These are phyloP conservation scores for Salix brachista DNA, from an alignment of 345 rosid species.

Conservation along the genomic window DNA sequence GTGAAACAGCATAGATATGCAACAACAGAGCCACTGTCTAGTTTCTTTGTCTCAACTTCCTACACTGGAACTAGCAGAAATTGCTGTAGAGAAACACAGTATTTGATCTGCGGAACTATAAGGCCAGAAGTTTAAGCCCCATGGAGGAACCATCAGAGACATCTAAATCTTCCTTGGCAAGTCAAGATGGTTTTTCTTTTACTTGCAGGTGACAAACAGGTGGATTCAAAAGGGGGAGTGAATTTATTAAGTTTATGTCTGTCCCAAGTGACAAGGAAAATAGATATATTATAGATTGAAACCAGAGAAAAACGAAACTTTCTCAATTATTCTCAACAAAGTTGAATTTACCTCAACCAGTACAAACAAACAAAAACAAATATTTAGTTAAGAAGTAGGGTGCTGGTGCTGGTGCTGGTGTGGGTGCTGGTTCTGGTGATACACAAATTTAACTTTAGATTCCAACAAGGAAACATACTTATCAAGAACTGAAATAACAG, in stretches of 20 bases:
- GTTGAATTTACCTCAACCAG: background rate
- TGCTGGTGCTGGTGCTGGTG: conserved; percentile 18
- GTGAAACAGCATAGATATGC: no score
- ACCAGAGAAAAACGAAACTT: background rate
- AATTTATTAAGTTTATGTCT: background rate
- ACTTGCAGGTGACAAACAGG: background rate
- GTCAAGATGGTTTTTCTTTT: background rate
- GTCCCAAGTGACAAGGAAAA: background rate
- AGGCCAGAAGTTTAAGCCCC: no score
- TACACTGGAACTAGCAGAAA: no score
- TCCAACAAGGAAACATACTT: conserved; percentile 66
- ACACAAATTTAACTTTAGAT: conserved; percentile 50
- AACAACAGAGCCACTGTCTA: no score
- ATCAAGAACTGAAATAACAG: conserved; percentile 71
- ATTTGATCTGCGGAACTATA: no score
- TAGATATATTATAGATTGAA: no score
- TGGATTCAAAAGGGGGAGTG: background rate
- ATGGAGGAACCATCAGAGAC: background rate
- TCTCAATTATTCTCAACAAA: background rate
- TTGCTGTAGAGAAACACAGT: no score
- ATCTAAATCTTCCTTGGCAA: background rate
- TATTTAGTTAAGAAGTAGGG: background rate
- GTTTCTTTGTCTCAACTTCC: no score
- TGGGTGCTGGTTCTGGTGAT: conserved; percentile 8
- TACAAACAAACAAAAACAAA: background rate